Percentiles rank a stretch among this genome's conserved stretches.
These are phyloP conservation scores for Cercospora beticola DNA, from an alignment of 2,329 filamentous ascomycete genomes.

Conservation along the genomic window DNA sequence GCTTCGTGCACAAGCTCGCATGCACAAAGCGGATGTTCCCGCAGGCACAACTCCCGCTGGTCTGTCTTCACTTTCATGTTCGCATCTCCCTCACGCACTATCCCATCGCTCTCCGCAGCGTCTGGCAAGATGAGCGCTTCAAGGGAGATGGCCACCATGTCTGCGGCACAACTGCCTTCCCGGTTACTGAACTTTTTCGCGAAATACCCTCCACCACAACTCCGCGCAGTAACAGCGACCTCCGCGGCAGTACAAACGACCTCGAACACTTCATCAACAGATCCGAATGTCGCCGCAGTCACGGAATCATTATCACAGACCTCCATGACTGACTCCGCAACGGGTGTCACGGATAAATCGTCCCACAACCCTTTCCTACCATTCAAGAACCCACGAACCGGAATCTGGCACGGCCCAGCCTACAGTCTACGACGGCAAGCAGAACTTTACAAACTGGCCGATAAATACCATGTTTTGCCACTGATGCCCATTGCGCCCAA, in stretches of 20 bases:
- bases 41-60: constrained; percentile 11
- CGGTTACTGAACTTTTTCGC: constrained; percentile 84
- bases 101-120: not conserved
- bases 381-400: constrained; percentile 73
- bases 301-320: constrained; percentile 33
- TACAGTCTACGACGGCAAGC: constrained; percentile 86
- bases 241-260: constrained; percentile 26
- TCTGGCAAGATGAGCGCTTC: constrained; percentile 18
- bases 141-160: constrained; percentile 44
- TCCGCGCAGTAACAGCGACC: constrained; percentile 11
- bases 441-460: constrained; percentile 82
- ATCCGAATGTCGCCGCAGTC: constrained; percentile 38
- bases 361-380: constrained; percentile 74
- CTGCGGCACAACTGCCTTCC: constrained; percentile 73
- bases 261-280: constrained; percentile 45
- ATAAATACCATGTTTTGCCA: constrained; percentile 49
- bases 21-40: constrained; percentile 14
- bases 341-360: constrained; percentile 40
- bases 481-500: constrained; percentile 38
- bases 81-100: constrained; percentile 2
- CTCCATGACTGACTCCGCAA: constrained; percentile 9
- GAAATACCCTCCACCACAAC: constrained; percentile 71
- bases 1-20: constrained; percentile 9
- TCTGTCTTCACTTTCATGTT: constrained; percentile 6
- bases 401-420: constrained; percentile 78